Base-by-base conservation (phyloP, 31 red algal species). In the Endocladia muricata region DNA sequence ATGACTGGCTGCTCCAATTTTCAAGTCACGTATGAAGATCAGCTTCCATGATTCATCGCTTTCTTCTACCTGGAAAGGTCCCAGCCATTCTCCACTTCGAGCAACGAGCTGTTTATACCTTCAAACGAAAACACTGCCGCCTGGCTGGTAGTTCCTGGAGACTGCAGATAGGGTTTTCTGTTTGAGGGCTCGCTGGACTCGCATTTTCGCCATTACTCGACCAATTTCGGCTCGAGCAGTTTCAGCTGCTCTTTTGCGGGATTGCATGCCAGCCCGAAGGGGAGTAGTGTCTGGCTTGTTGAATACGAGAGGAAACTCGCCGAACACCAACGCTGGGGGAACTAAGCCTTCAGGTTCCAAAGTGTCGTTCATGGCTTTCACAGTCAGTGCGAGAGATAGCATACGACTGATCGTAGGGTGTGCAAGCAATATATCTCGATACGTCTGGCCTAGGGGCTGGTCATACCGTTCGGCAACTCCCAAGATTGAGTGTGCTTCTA, bases 301-400 rank as follows among this genome's bases (percentile, higher is more conserved):
- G 0, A 0, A 0, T 0, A 31, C 40, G 0, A 11, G 21, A 3
- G 42, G 39, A 54, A 57, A 57, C 57, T 70, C 78, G 0, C 78
- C 78, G 31, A 82, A 70, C 7, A 82, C 78, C 0, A 82, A 60
- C 2, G 37, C 22, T 2, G 58, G 59, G 3, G 63, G 58, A 11
- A 79, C 76, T 29, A 49, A 0, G 17, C 76, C 58, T 43, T 66
- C 76, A 17, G 1, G 76, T 39, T 26, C 64, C 2, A 82, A 7
- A 3, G 78, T 82, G 8, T 82, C 64, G 40, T 82, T 59, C 43
- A 70, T 69, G 28, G 62, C 38, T 25, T 82, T 56, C 55, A 82
- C 62, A 30, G 47, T 8, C 15, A 70, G 19, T 19, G 54, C 17
- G 11, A 70, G 64, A 28, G 67, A 8, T 3, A 73, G n/a, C 3